These are phyloP conservation scores for Vitellaria paradoxa DNA, from an alignment of 179 eudicot genomes.

Conservation along the genomic window DNA sequence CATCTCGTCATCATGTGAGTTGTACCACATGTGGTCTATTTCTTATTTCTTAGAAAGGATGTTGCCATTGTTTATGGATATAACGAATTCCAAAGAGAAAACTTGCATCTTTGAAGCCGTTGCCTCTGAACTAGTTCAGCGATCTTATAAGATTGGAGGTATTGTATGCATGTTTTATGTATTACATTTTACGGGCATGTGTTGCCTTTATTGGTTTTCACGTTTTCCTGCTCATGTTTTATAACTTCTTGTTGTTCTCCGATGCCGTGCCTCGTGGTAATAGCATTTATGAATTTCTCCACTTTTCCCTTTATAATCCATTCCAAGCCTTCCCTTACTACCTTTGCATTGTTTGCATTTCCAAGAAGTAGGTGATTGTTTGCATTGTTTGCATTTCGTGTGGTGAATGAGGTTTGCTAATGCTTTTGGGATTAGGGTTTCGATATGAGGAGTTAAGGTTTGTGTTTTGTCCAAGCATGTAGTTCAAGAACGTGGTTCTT, in stretches of 20 bases:
- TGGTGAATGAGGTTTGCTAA: constrained; percentile 17
- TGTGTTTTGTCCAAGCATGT: constrained; percentile 13
- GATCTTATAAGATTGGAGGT: constrained; percentile 85
- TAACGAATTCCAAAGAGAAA: constrained; percentile 80
- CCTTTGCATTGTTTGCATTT: not conserved
- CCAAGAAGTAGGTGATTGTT: not conserved
- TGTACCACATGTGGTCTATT: not conserved
- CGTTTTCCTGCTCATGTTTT: too few species aligned
- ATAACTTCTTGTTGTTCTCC: not conserved
- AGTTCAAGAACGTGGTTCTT: constrained; percentile 13
- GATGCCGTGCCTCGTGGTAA: not conserved
- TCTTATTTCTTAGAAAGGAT: constrained; percentile 34
- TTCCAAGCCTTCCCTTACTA: not conserved
- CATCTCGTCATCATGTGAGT: not conserved
- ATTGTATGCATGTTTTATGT: not conserved
- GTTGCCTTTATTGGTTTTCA: not conserved
- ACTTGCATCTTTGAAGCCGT: constrained; percentile 75
- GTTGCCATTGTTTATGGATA: constrained; percentile 99
- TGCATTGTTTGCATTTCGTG: too few species aligned
- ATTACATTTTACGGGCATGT: not conserved
- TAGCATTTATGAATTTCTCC: not conserved
- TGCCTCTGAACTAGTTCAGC: constrained; percentile 64
- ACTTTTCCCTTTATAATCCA: not conserved
- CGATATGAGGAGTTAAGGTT: constrained; percentile 12
- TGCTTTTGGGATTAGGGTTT: constrained; percentile 16